Conservation (phyloP, 768 basidiomycete genomes). For the Mrakia blollopis region DNA sequence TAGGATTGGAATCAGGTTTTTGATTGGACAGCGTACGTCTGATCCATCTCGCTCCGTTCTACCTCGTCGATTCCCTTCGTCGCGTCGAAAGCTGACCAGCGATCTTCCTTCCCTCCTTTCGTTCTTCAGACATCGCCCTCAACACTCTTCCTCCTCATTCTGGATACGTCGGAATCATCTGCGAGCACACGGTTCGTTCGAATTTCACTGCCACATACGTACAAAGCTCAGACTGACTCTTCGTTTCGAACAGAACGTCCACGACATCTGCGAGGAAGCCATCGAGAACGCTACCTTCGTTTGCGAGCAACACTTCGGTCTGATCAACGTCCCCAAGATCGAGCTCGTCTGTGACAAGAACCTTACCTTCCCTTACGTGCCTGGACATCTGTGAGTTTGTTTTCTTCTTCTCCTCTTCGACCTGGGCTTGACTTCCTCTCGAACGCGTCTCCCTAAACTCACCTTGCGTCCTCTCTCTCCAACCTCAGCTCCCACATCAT, state of each 20-base stretch:
- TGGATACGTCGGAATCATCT: constrained; percentile 94
- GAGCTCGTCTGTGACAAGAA: constrained; percentile 88
- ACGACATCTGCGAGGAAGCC: constrained; percentile 95
- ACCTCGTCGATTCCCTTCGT: constrained; percentile 11
- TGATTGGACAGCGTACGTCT: constrained; percentile 89
- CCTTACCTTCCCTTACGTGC: constrained; percentile 88
- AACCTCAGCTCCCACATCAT: constrained; percentile 61
- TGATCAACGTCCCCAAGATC: constrained; percentile 93
- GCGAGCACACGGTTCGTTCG: constrained; percentile 69
- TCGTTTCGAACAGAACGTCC: constrained; percentile 64
- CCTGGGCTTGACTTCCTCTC: constrained; percentile 61
- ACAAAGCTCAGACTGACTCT: background rate
- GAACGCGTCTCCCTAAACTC: background rate
- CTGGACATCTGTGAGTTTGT: constrained; percentile 65
- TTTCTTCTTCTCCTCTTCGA: constrained; percentile 47
- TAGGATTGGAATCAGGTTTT: constrained; percentile 85
- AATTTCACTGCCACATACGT: background rate
- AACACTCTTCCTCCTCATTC: constrained; percentile 84
- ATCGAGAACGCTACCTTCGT: constrained; percentile 85
- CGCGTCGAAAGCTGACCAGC: background rate
- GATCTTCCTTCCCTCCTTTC: constrained; percentile 8
- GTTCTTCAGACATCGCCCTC: constrained; percentile 82
- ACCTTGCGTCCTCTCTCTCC: background rate
- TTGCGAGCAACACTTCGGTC: constrained; percentile 88
- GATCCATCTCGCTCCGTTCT: background rate